phyloP scores from a whole-genome alignment of 2,329 filamentous ascomycete species.

The Colletotrichum tanaceti region DNA sequence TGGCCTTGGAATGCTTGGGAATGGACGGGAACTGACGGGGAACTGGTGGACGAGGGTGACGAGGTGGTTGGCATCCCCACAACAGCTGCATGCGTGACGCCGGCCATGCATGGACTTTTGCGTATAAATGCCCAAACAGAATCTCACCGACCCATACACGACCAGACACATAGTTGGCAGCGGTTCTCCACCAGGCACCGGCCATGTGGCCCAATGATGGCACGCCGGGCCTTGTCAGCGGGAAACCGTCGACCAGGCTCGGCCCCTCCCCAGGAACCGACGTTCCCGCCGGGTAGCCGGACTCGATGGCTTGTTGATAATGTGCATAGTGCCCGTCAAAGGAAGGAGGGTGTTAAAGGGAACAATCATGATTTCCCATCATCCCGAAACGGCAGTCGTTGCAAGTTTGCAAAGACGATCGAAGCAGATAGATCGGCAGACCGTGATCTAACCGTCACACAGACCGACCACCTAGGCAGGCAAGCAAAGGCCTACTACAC shows the following conservation, averaged over 20 bases:
- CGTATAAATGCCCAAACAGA: conserved; percentile 40
- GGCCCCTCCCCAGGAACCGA: conserved; percentile 24
- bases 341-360: background rate
- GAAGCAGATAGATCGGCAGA: background rate
- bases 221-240: conserved; percentile 26
- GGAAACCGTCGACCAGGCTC: conserved; percentile 30
- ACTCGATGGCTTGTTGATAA: conserved; percentile 31
- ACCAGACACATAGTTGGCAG: conserved; percentile 42
- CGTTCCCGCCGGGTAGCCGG: conserved; percentile 30
- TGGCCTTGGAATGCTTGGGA: conserved; percentile 16
- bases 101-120: conserved; percentile 38
- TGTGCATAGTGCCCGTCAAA: conserved; percentile 20
- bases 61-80: conserved; percentile 32
- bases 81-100: conserved; percentile 41
- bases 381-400: background rate
- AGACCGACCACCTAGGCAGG: background rate
- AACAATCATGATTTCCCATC: conserved; percentile 9
- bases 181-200: conserved; percentile 40
- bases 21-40: conserved; percentile 29
- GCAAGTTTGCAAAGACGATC: conserved; percentile 16
- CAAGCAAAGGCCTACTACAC: background rate
- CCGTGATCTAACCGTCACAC: background rate
- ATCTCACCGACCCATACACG: conserved; percentile 41
- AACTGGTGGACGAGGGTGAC: conserved; percentile 6
- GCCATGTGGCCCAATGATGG: conserved; percentile 39